Evolutionary conservation across 1,139 yeast species (phyloP).

Genomic region (Hyphopichia khmerensis): DNA sequence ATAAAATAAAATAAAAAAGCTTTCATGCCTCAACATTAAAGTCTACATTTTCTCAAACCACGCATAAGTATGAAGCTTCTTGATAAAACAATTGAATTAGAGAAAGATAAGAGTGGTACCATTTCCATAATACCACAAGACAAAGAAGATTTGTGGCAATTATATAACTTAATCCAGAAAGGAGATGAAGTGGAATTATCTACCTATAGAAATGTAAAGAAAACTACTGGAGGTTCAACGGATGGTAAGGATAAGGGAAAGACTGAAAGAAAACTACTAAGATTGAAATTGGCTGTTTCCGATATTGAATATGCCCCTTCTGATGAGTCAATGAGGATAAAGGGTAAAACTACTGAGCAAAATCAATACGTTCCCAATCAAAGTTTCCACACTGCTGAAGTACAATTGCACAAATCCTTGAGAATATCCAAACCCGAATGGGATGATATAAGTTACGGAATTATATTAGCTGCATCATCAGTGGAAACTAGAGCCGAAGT

Average conservation of each 20-base stretch:
- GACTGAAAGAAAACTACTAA: slow-evolving; percentile 58
- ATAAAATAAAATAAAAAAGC: neutral
- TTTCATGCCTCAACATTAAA: too few relatives aligned
- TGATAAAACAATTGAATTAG: slow-evolving; percentile 39
- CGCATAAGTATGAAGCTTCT: slow-evolving; percentile 51
- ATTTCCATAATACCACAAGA: slow-evolving; percentile 78
- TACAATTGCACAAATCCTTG: slow-evolving; percentile 68
- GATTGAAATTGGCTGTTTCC: slow-evolving; percentile 59
- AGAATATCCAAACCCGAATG: slow-evolving; percentile 73
- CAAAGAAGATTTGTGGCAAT: slow-evolving; percentile 87
- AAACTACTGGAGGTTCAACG: slow-evolving; percentile 24
- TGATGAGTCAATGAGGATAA: slow-evolving; percentile 72
- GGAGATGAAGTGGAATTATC: slow-evolving; percentile 73
- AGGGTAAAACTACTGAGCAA: slow-evolving; percentile 76
- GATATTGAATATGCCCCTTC: slow-evolving; percentile 76
- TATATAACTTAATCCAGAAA: slow-evolving; percentile 74
- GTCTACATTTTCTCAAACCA: neutral
- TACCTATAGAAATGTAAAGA: slow-evolving; percentile 66
- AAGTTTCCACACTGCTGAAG: slow-evolving; percentile 83
- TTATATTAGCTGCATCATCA: slow-evolving; percentile 69
- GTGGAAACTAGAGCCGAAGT: slow-evolving; percentile 83
- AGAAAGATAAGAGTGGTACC: slow-evolving; percentile 64
- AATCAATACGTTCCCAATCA: slow-evolving; percentile 81
- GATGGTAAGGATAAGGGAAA: slow-evolving; percentile 45
- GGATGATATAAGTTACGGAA: slow-evolving; percentile 71